Base-by-base conservation (phyloP, 164 flowering plant genomes). In the Magnolia sinica region DNA sequence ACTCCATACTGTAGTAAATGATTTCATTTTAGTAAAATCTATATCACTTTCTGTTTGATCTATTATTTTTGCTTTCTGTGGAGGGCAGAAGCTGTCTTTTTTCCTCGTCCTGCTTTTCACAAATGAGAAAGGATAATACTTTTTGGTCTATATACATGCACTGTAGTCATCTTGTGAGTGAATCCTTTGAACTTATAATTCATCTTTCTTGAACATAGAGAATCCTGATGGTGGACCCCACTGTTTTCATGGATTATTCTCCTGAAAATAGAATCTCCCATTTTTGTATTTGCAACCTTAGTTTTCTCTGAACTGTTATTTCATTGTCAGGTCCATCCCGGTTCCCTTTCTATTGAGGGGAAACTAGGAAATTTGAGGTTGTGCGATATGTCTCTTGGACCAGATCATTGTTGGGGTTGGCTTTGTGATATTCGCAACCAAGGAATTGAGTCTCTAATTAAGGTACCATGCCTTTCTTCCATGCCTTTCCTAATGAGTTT, bases 341-440 rank as follows among this genome's bases (percentile, higher is more conserved):
- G 97, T 80, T 94, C 98, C 76, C 86, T 88, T 64, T 91, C 98
- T 50, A 88, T 96, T 79, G 98, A 92, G 82, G 97, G 99, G 8
- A 91, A 90, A 51, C 76, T 96, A 31, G 99, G 99, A 71, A 96
- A 96, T 86, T 87, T 96, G 63, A 87, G 91, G 86, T 83, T 96
- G 16, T 83, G 97, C 78, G 98, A 96, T 82, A 84, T 89, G 89
- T 90, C 98, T 1, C 90, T 91, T 64, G 98, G 91, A 71, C 64
- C 76, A 71, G 92, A 94, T 76, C 88, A 88, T 70, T 85, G 86
- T 78, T 96, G 98, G 99, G 87, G 93, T 64, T 92, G 97, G 98
- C 91, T 94, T 67, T 96, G 98, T 85, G 98, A 96, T 83, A 90
- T 93, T 74, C 94, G 97, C 19, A 89, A 96, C 81, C 97, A 91